A percentile compares a stretch with the other conserved stretches of the same genome.
Conservation (phyloP, 2,329 filamentous ascomycete species). For the Pseudogymnoascus sp. region DNA sequence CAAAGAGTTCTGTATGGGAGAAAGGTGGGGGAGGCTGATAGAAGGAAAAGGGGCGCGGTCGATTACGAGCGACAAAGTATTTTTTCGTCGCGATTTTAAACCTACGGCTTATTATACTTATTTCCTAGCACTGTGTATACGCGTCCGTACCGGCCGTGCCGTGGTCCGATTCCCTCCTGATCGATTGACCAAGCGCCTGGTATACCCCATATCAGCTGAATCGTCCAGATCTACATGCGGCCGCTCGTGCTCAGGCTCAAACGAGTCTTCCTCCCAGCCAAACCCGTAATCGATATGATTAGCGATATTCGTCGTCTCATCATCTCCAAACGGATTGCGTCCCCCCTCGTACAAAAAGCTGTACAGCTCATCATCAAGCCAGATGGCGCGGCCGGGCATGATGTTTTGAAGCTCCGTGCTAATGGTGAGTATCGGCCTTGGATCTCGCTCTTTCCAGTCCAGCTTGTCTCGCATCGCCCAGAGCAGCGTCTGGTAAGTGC, state of each 20-base stretch:
- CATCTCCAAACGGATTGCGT: conserved; percentile 17
- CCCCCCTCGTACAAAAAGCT: conserved; percentile 22
- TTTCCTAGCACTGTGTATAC: too few species aligned
- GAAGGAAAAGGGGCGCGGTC: too few species aligned
- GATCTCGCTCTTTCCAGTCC: conserved; percentile 14
- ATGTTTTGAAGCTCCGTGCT: conserved; percentile 13
- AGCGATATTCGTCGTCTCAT: too few species aligned
- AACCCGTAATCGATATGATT: background rate
- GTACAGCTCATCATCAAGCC: background rate
- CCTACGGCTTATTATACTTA: too few species aligned
- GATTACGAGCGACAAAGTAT: too few species aligned
- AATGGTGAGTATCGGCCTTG: conserved; percentile 9
- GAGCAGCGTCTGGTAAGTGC: conserved; percentile 18
- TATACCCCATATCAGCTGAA: conserved; percentile 15
- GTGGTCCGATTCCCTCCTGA: too few species aligned
- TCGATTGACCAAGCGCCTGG: conserved; percentile 18
- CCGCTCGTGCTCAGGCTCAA: background rate
- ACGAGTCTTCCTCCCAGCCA: background rate
- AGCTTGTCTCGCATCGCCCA: conserved; percentile 19
- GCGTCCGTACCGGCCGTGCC: too few species aligned
- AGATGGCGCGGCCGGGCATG: background rate
- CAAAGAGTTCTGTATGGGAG: too few species aligned
- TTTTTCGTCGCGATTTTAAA: too few species aligned
- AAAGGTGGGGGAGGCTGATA: too few species aligned
- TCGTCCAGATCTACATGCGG: background rate